Conservation (phyloP, 345 rosid species). For the Corchorus olitorius region DNA sequence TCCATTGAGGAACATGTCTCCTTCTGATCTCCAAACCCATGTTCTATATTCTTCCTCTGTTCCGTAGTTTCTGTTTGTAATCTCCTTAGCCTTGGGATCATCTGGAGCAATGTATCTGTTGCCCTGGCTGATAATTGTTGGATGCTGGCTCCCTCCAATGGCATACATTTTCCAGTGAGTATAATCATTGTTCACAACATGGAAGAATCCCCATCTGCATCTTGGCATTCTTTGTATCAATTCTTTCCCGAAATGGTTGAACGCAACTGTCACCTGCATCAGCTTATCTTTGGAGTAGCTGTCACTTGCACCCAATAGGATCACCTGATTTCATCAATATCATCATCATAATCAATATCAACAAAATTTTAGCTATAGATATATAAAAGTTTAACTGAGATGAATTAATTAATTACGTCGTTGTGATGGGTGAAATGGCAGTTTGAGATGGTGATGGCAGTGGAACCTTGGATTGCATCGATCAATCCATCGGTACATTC, state of each 20-base stretch:
- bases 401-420: slow-evolving; percentile 37
- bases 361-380: too few relatives aligned
- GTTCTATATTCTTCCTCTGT: slow-evolving; percentile 50
- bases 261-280: slow-evolving; percentile 76
- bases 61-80: slow-evolving; percentile 59
- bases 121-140: slow-evolving; percentile 76
- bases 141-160: slow-evolving; percentile 68
- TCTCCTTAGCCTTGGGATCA: slow-evolving; percentile 50
- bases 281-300: slow-evolving; percentile 32
- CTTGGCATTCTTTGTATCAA: slow-evolving; percentile 82
- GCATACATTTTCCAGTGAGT: slow-evolving; percentile 81
- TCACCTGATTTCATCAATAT: slow-evolving; percentile 37
- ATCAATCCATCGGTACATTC: slow-evolving; percentile 58
- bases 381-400: too few relatives aligned
- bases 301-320: slow-evolving; percentile 68
- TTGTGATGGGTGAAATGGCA: slow-evolving; percentile 63
- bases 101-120: slow-evolving; percentile 69
- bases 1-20: slow-evolving; percentile 64
- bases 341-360: too few relatives aligned
- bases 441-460: slow-evolving; percentile 68
- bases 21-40: slow-evolving; percentile 75
- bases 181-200: slow-evolving; percentile 80
- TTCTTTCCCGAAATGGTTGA: slow-evolving; percentile 77
- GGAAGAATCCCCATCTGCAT: slow-evolving; percentile 71
- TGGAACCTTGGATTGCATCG: slow-evolving; percentile 59